A percentile compares a stretch with the other conserved stretches of the same genome.
These are phyloP conservation scores for Apiospora saccharicola DNA, from an alignment of 2,329 filamentous ascomycete species.

Conservation along the genomic window DNA sequence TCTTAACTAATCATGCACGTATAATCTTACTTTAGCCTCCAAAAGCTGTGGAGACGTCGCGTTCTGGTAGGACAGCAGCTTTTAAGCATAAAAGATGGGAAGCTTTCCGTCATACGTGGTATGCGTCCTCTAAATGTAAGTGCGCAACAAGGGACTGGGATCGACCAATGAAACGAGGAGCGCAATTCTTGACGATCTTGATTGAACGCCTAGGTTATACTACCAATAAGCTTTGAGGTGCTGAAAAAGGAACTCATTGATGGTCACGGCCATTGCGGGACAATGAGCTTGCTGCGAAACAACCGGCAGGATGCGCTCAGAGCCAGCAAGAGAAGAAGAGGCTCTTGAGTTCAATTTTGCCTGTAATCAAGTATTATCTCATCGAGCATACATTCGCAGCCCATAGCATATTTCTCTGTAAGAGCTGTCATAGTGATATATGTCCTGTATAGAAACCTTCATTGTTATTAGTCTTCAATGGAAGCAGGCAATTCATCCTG, in stretches of 20 bases:
- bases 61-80: constrained; percentile 19
- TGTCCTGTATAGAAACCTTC: background rate
- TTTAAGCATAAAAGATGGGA: constrained; percentile 22
- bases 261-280: background rate
- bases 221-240: constrained; percentile 6
- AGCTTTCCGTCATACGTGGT: constrained; percentile 21
- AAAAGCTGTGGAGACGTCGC: constrained; percentile 20
- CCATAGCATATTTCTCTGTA: background rate
- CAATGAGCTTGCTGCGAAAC: constrained; percentile 1
- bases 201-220: background rate
- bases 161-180: constrained; percentile 20
- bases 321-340: background rate
- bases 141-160: constrained; percentile 19
- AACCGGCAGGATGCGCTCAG: background rate
- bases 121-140: constrained; percentile 20
- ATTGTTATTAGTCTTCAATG: background rate
- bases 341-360: background rate
- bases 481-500: constrained; percentile 3
- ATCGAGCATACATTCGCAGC: background rate
- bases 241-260: constrained; percentile 13
- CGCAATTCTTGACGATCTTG: constrained; percentile 20
- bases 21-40: constrained; percentile 20
- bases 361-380: background rate
- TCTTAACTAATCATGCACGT: constrained; percentile 21
- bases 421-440: background rate